Base-by-base conservation (phyloP, 305 asterid genomes). In the Plantago lanceolata region DNA sequence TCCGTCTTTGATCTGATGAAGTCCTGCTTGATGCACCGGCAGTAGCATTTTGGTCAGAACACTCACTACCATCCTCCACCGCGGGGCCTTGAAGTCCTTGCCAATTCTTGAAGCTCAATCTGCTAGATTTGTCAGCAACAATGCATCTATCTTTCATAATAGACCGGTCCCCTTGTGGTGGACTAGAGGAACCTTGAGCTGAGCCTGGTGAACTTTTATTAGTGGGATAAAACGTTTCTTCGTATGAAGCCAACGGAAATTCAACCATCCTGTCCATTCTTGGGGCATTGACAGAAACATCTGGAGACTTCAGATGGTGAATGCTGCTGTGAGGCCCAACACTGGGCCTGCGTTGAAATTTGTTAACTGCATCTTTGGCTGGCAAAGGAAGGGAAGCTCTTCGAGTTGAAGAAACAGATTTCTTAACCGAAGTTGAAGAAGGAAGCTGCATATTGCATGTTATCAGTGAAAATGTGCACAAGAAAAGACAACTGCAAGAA, bases 1-100 rank as follows among this genome's bases (percentile, higher is more conserved):
- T 77, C 58, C 77, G 87, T 51, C 87, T 77, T 62, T 76, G 78
- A 74, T 84, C 96, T 52, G 96, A 88, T 57, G 97, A 90, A 52
- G 94, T 84, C 62, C 80, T 79, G 85, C 97, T 90, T 37, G 97
- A 88, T 58, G 94, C 86, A 54, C 96, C 96, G 70, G 89, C 96
- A 35, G 96, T 90, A 54, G 94, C 96, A 71, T 88, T 90, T 74
- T 84, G 96, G 66, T 88, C 91, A 16, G 93, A 85, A 75, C 69
- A 80, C 48, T 85, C 88, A 67, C 95, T 90, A 53, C 75, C 81
- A 18, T 81, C 85, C 73, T 74, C 83, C 65, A 60, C 59, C 51
- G 73, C 67, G 60, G 83, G 71, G 59, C 74, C 73, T 55, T 67
- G 82, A 49, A 74, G 71, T 71, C 78, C 84, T 79, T 81, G 81